Percentiles rank a stretch among this genome's conserved stretches.
These are phyloP conservation scores for Bretschneidera sinensis DNA, from an alignment of 345 rosid species.

Conservation along the genomic window DNA sequence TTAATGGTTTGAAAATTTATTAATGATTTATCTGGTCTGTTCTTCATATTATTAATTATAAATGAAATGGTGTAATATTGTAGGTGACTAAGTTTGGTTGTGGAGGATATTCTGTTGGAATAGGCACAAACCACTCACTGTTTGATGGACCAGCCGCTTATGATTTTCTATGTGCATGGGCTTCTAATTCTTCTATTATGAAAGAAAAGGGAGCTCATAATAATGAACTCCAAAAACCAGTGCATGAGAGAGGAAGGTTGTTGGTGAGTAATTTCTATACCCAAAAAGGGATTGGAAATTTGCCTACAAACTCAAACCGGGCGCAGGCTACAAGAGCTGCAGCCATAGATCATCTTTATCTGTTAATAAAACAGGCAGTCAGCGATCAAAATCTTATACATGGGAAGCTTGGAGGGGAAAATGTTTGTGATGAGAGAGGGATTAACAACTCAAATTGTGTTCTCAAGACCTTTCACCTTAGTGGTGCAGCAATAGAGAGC, in stretches of 20 bases:
- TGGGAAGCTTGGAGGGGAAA: too few species aligned
- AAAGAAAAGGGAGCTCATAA: slow-evolving; percentile 13
- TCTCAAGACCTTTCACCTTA: slow-evolving; percentile 45
- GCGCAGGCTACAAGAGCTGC: slow-evolving; percentile 32
- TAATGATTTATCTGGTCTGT: too few species aligned
- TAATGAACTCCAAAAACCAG: slow-evolving; percentile 28
- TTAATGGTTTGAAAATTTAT: too few species aligned
- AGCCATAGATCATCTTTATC: slow-evolving; percentile 63
- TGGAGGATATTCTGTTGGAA: slow-evolving; percentile 61
- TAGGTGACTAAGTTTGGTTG: slow-evolving; percentile 68
- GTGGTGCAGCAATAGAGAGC: slow-evolving; percentile 38
- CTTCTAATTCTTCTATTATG: slow-evolving; percentile 33
- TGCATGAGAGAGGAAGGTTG: slow-evolving; percentile 46
- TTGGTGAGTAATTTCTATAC: neutral
- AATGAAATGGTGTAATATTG: slow-evolving; percentile 2
- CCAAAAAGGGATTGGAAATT: too few species aligned
- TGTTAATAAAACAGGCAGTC: slow-evolving; percentile 44
- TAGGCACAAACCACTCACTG: slow-evolving; percentile 61
- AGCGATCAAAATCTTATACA: slow-evolving; percentile 11
- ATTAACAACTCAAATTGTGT: slow-evolving; percentile 24
- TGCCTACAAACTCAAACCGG: slow-evolving; percentile 1
- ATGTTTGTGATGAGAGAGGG: too few species aligned
- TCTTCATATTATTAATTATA: neutral
- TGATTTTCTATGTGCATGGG: slow-evolving; percentile 50
- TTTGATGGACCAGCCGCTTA: slow-evolving; percentile 64